A percentile compares a stretch with the other conserved stretches of the same genome.
phyloP scores from a whole-genome alignment of 1,139 yeast genomes.

The Candida pseudocylindracea region DNA sequence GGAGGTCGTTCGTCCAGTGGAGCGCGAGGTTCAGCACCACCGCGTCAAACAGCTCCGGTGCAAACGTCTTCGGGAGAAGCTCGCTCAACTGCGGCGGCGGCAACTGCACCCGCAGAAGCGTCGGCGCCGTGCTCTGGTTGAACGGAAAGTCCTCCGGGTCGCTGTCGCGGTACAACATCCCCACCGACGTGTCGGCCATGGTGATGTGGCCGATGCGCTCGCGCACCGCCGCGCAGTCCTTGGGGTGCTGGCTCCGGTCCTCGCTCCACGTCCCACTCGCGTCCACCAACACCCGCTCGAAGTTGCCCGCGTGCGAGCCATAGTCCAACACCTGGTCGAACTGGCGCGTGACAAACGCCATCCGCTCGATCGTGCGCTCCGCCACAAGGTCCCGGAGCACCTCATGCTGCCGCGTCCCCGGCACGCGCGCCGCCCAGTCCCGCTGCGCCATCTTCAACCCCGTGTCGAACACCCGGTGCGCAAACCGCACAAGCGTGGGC shows the following conservation, averaged over 20 bases:
- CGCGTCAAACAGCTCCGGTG: slow-evolving; percentile 35
- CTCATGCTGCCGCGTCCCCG: slow-evolving; percentile 12
- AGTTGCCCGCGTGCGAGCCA: slow-evolving; percentile 56
- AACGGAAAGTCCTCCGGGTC: slow-evolving; percentile 14
- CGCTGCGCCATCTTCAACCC: slow-evolving; percentile 36
- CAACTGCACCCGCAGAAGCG: slow-evolving; percentile 13
- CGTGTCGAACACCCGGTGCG: slow-evolving; percentile 39
- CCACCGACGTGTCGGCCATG: slow-evolving; percentile 46
- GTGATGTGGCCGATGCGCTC: slow-evolving; percentile 30
- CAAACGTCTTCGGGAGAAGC: slow-evolving; percentile 10
- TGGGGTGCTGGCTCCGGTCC: slow-evolving; percentile 16
- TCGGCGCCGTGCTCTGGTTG: slow-evolving; percentile 6
- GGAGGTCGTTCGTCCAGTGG: slow-evolving; percentile 79
- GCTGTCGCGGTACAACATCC: slow-evolving; percentile 27
- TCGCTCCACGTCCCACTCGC: slow-evolving; percentile 7
- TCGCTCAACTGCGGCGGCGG: too few relatives aligned
- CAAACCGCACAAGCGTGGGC: slow-evolving; percentile 5
- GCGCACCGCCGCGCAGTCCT: slow-evolving; percentile 28
- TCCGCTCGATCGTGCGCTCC: slow-evolving; percentile 44
- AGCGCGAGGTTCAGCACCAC: slow-evolving; percentile 51
- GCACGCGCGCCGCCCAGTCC: slow-evolving; percentile 15
- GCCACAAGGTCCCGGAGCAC: slow-evolving; percentile 52
- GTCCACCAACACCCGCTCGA: slow-evolving; percentile 13
- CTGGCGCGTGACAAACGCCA: slow-evolving; percentile 49
- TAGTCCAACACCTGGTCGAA: slow-evolving; percentile 42